Base-by-base conservation (phyloP, 1,284 basidiomycete genomes). In the Ganoderma meredithae region DNA sequence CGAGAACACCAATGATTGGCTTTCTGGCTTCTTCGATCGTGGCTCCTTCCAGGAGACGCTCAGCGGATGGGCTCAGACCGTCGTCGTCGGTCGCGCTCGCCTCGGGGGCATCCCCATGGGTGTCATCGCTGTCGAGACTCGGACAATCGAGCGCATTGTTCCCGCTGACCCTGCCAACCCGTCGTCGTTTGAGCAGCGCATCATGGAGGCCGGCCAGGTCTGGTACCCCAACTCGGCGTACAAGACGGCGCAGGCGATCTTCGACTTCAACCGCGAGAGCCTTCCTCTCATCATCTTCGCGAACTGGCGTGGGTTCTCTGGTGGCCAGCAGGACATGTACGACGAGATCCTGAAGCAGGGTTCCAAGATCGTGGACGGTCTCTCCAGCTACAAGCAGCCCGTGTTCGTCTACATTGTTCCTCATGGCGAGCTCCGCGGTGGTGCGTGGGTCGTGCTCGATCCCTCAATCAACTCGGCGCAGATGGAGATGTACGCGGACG, bases 191-290 rank as follows among this genome's bases (percentile, higher is more conserved):
- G 98, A 99, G 83, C 97, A 97, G 79, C 92, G 93, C 75, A 96
- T 99, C 81, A 97, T 99, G 91, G 97, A 99, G 80, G 98, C 98
- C 43, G 98, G 98, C 76, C 98, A 99, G 80, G 98, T 94, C 17
- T 99, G 98, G 98, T 99, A 99, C 82, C 98, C 98, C 62, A 99
- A 99, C 83, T 97, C 95, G 36, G 97, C 98, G n/a, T 97, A 98
- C 86, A 99, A 99, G 88, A 99, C 98, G 31, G 98, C 97, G 10
- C 98, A 99, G 78, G 97, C 98, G 19, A 99, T 99, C 83, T 95
- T 97, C 81, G 98, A 99, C 84, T 96, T 99, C 84, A 94, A 97
- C 83, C 92, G 96, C 62, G 98, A 99, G 82, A 96, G 95, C 52
- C 86, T 99, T 27, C 98, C 98, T 4, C 87, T 99, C 71, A 95